Percentiles rank a stretch among this genome's conserved stretches.
These are phyloP conservation scores for Fusarium tricinctum DNA, from an alignment of 2,329 filamentous ascomycete genomes.

Conservation along the genomic window DNA sequence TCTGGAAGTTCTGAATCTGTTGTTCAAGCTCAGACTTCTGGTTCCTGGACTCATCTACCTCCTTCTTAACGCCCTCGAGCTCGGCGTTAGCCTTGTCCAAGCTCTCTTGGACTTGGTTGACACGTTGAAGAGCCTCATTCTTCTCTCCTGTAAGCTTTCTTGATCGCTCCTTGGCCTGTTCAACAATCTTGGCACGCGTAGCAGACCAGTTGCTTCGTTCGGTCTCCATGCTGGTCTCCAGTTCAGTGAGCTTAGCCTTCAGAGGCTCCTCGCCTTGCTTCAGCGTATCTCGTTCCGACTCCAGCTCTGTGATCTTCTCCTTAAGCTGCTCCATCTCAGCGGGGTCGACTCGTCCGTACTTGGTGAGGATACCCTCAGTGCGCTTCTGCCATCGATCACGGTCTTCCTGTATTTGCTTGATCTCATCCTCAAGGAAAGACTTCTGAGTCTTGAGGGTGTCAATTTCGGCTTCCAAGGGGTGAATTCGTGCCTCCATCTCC, in stretches of 20 bases:
- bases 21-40: conserved; percentile 58
- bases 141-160: conserved; percentile 68
- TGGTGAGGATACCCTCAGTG: conserved; percentile 93
- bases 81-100: conserved; percentile 66
- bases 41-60: conserved; percentile 51
- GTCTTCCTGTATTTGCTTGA: conserved; percentile 90
- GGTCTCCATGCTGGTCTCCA: conserved; percentile 65
- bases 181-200: conserved; percentile 67
- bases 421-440: conserved; percentile 85
- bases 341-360: conserved; percentile 95
- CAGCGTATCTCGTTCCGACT: conserved; percentile 73
- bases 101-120: conserved; percentile 65
- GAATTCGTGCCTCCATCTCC: conserved; percentile 79
- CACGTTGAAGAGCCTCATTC: conserved; percentile 65
- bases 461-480: conserved; percentile 85
- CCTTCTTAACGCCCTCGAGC: conserved; percentile 64
- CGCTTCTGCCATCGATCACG: conserved; percentile 96
- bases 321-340: conserved; percentile 92
- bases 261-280: conserved; percentile 65
- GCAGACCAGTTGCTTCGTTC: conserved; percentile 69
- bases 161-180: conserved; percentile 74
- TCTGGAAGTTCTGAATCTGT: conserved; percentile 61
- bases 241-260: conserved; percentile 66
- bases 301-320: conserved; percentile 76
- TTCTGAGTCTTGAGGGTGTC: conserved; percentile 86